Evolutionary conservation across 1,284 basidiomycete genomes (phyloP), one percentile per base, ranked within the genome.

Genomic region (Entoloma clypeatum): DNA sequence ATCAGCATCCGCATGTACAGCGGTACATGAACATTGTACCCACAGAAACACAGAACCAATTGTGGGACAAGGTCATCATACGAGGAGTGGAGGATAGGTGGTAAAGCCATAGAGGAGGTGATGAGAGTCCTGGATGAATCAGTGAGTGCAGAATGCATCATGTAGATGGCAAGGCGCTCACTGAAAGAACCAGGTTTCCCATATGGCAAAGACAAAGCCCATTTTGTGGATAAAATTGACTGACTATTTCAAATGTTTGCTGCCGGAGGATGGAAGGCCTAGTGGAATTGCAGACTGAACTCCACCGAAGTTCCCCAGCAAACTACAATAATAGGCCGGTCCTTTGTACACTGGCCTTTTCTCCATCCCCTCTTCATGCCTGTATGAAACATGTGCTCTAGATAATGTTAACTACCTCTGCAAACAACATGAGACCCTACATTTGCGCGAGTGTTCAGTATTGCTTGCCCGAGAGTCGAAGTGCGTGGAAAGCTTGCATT

Each of bases 301-400:
- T 45, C n/a, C 22, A 22, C 9, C 9, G 18, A 23, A n/a, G 5
- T 5, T 13, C 27, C 1, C 35, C 38, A 14, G 18, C 36, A 5
- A 50, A 50, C 25, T 45, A 42, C 43, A 46, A 36, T 8, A 41
- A 45, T 18, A 3, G 45, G 3, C 30, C 33, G 7, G 13, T 21
- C 27, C n/a, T 45, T 34, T 39, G 21, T 51, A 3, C 48, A 45
- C 43, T 47, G 44, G 27, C 45, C 46, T 3, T 33, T 49, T 6
- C 28, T 51, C 5, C 44, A 33, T 21, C 49, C 47, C 3, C 49
- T 47, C 8, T 25, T 35, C 10, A n/a, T 35, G 13, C 32, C 49
- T 4, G 28, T 38, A 21, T 29, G 28, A 7, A 46, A 49, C 39
- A 47, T 51, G n/a, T 22, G 31, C 13, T n/a, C n/a, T n/a, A n/a